Base-by-base conservation (phyloP, 1,284 basidiomycete genomes). In the Sporisorium graminicola region DNA sequence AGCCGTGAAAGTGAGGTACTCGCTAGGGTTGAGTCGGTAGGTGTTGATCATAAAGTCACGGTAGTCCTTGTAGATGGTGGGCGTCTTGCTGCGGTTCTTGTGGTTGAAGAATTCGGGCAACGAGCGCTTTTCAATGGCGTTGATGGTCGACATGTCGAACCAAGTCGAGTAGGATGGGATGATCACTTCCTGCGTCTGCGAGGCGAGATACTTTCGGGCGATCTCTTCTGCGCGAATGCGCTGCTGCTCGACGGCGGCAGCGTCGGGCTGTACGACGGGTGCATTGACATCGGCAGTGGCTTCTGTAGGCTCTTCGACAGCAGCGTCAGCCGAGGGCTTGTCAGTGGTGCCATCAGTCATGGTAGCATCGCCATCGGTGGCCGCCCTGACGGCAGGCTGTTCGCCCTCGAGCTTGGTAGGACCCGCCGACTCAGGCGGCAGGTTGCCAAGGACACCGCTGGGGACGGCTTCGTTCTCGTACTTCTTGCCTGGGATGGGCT, bases 21-120 rank as follows among this genome's bases (percentile, higher is more conserved):
- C 96, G 46, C 90, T 90, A 0, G 96, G 97, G 74, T 97, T 91
- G 54, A 99, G 89, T 47, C 96, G 90, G 87, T 98, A 99, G 3
- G 96, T 96, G 88, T 99, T 98, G 87, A 99, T 91, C 94, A 99
- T 99, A 82, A 99, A 99, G 89, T 99, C 96, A 73, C 96, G 91
- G 86, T 99, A 99, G 86, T 98, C 96, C 87, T 98, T 99, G 89
- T 99, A 99, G 78, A 98, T 94, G 31, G 93, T 90, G 0, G 96
- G 96, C 0, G 95, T 98, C 88, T 99, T 99, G 76, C 80, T 83
- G 54, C 84, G 92, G 93, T 78, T 96, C 73, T 94, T 90, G 65
- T 93, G 94, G 86, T 95, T 96, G 90, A 99, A 99, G 89, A 98
- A 99, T 87, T 99, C 96, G 44, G 96, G 97, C 27, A 99, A 88